Base-by-base conservation (phyloP, 495 filamentous ascomycete genomes). In the Hypoxylon intermedium region DNA sequence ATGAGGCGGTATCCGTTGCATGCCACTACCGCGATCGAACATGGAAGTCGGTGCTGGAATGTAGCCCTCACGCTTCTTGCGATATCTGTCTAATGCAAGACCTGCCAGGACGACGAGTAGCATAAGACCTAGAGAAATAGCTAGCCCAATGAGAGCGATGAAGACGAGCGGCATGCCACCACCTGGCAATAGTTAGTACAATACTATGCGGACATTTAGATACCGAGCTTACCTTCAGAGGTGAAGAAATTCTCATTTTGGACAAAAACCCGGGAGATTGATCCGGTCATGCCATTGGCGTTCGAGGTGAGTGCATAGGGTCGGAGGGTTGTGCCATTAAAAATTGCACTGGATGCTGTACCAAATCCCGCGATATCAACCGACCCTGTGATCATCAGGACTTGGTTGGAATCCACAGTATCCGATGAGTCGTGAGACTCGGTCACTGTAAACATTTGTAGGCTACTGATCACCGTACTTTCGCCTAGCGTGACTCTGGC, bases 121-220 rank as follows among this genome's bases (percentile, higher is more conserved):
- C 68, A 93, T 90, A 56, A 93, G 83, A 42, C 81, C 92, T 6
- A 98, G 84, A 0, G 94, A 87, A 58, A 94, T 90, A 41, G 89
- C 96, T 51, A 99, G 87, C n/a, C 86, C 88, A 41, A 99, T 93
- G 24, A 99, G 82, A 12, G 97, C 89, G 24, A 97, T 83, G 60
- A 96, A 93, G 30, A 91, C 95, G 55, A 89, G 81, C 7, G 91
- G 89, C 58, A 94, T 83, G 69, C 84, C 80, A 56, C 77, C 71
- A 59, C 74, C 84, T 71, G 36, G 9, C 1, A 26, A 50, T 0
- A 82, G 51, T 72, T 66, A 54, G 65, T 55, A 31, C 47, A 50
- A 58, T 65, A 51, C 58, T 63, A 44, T 40, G 40, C 62, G 18
- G 58, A 41, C 63, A 66, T 60, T 26, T 58, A 70, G 31, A 69